These are phyloP conservation scores for Teratosphaeria gauchensis DNA, from an alignment of 2,329 filamentous ascomycete species.

Conservation along the genomic window DNA sequence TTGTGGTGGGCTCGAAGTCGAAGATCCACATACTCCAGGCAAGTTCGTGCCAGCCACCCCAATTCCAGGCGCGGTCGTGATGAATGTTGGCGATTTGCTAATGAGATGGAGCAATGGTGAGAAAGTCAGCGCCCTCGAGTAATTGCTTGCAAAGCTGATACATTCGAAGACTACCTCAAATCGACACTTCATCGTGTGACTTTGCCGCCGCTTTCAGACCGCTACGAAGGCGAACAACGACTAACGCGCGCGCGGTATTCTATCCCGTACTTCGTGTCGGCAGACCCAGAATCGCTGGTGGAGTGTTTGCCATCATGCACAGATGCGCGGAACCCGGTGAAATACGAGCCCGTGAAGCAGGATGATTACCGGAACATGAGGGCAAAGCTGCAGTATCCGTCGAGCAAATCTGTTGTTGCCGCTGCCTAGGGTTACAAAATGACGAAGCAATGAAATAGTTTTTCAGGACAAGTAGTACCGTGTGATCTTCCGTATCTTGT, in stretches of 20 bases:
- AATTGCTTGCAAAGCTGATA: neutral
- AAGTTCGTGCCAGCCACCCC: constrained; percentile 23
- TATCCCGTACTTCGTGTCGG: constrained; percentile 32
- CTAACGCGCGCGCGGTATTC: constrained; percentile 29
- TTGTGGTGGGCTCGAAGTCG: constrained; percentile 32
- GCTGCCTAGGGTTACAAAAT: neutral
- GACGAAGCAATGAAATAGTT: neutral
- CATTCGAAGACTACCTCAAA: constrained; percentile 21
- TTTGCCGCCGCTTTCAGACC: constrained; percentile 18
- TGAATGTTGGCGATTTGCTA: constrained; percentile 33
- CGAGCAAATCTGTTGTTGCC: neutral
- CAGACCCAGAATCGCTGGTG: constrained; percentile 30
- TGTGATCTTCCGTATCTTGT: neutral
- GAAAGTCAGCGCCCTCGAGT: neutral
- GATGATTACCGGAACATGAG: constrained; percentile 28
- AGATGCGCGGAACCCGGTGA: constrained; percentile 24
- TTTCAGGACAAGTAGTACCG: neutral
- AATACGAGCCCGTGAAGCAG: constrained; percentile 31
- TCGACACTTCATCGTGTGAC: constrained; percentile 32
- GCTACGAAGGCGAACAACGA: constrained; percentile 13
- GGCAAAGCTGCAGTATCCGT: constrained; percentile 4
- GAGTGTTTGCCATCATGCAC: constrained; percentile 30
- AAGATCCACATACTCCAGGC: constrained; percentile 21
- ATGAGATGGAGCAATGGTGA: constrained; percentile 28
- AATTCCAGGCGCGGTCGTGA: constrained; percentile 25